These are phyloP conservation scores for Paramyrothecium sp. DNA, from an alignment of 2,329 filamentous ascomycete species.

Conservation along the genomic window DNA sequence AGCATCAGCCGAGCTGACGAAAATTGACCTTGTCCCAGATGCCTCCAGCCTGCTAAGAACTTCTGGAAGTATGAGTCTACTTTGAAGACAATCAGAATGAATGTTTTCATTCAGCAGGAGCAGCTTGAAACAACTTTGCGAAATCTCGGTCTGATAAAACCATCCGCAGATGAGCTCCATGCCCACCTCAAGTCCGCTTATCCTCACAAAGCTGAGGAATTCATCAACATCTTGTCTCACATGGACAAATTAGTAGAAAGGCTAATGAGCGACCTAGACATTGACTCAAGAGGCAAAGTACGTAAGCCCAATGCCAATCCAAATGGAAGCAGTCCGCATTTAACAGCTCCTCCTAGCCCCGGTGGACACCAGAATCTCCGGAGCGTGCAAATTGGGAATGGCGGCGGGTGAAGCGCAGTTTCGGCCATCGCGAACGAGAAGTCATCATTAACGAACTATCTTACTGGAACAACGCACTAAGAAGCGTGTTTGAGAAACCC, in stretches of 20 bases:
- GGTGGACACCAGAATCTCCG: background rate
- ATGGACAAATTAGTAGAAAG: background rate
- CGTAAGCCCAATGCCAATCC: background rate
- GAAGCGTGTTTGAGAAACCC: background rate
- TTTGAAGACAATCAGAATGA: background rate
- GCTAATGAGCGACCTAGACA: background rate
- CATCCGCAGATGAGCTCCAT: background rate
- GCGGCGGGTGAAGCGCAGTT: constrained; percentile 3
- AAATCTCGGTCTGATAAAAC: background rate
- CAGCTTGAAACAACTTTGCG: background rate
- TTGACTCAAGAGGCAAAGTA: background rate
- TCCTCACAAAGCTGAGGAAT: constrained; percentile 1
- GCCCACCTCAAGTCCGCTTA: background rate
- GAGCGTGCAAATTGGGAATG: constrained; percentile 4
- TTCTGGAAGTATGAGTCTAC: background rate
- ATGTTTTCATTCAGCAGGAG: background rate
- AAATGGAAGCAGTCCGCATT: background rate
- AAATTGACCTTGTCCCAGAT: no score
- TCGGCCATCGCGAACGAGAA: background rate
- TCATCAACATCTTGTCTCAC: background rate
- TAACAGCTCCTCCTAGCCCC: background rate
- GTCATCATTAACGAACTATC: constrained; percentile 2
- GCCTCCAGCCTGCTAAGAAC: background rate
- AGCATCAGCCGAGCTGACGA: no score
- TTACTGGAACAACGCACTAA: constrained; percentile 4